Evolutionary conservation across 2,329 filamentous ascomycete genomes (phyloP).

Genomic region (Neopestalotiopsis clavispora): DNA sequence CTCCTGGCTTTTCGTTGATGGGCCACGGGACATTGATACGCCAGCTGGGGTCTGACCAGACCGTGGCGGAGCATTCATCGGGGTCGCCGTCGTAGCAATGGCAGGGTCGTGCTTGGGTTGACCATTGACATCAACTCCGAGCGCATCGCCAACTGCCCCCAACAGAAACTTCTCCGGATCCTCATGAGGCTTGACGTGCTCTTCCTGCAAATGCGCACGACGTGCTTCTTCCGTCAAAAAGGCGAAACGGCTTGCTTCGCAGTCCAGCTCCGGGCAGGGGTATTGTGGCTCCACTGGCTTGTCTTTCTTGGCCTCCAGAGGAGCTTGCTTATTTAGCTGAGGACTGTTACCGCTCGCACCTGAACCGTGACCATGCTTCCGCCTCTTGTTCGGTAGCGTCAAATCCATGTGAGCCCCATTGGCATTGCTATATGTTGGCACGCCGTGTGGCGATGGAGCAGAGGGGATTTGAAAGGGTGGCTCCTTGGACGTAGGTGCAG

Average conservation of each 20-base stretch:
- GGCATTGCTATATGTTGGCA: conserved; percentile 59
- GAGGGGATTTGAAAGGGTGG: conserved; percentile 62
- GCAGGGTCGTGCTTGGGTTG: conserved; percentile 40
- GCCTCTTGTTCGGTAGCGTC: conserved; percentile 58
- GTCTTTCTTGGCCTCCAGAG: conserved; percentile 48
- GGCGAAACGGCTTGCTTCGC: conserved; percentile 53
- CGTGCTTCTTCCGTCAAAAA: conserved; percentile 61
- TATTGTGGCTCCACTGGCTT: conserved; percentile 48
- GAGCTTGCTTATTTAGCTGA: conserved; percentile 51
- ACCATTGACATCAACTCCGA: conserved; percentile 60
- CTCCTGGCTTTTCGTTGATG: conserved; percentile 54
- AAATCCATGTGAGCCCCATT: conserved; percentile 5
- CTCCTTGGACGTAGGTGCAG: conserved; percentile 62
- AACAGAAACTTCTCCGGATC: conserved; percentile 58
- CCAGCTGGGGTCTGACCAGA: conserved; percentile 51
- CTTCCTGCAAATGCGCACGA: conserved; percentile 59
- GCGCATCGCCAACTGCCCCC: conserved; percentile 52
- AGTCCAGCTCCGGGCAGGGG: conserved; percentile 58
- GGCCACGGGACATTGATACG: conserved; percentile 57
- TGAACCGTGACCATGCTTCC: conserved; percentile 50
- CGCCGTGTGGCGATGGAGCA: conserved; percentile 60
- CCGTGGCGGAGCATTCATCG: conserved; percentile 50
- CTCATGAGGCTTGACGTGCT: conserved; percentile 61
- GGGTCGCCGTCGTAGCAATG: conserved; percentile 38
- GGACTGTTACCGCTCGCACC: conserved; percentile 49